Conservation (phyloP, 225 moss, liverwort and hornwort species). For the Marchantia paleacea region DNA sequence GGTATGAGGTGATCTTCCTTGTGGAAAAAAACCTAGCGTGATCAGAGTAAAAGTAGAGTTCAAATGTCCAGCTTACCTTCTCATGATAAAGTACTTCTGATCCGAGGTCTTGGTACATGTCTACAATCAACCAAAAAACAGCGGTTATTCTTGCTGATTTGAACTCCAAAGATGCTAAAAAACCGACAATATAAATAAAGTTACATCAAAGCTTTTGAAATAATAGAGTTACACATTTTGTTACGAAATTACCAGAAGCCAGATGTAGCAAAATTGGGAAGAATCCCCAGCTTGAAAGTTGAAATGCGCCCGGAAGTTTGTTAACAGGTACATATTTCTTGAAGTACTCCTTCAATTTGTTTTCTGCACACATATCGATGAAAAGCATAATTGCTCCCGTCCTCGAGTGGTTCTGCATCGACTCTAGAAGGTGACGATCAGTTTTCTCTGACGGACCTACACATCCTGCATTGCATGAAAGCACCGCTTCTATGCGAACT, state of each 20-base stretch:
- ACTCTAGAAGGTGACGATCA: background rate
- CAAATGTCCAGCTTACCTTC: constrained; percentile 10
- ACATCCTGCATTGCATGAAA: background rate
- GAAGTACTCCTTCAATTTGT: constrained; percentile 26
- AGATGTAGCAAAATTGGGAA: constrained; percentile 39
- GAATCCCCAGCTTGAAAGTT: constrained; percentile 36
- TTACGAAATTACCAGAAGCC: background rate
- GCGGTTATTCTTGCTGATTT: background rate
- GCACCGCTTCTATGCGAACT: background rate
- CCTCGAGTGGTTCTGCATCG: background rate
- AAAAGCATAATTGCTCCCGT: background rate
- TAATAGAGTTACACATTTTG: no score
- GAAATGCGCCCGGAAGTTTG: constrained; percentile 22
- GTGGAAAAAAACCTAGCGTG: background rate
- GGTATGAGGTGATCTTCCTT: background rate
- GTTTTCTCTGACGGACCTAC: background rate
- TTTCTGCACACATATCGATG: constrained; percentile 21
- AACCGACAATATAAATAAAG: no score
- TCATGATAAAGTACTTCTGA: constrained; percentile 11
- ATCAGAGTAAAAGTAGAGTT: background rate
- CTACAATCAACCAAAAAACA: background rate
- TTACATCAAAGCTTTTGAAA: no score
- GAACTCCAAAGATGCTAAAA: no score
- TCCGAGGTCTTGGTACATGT: background rate
- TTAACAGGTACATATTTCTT: constrained; percentile 20